Conservation (phyloP, 352 stramenopile species). For the Phytophthora syringae region DNA sequence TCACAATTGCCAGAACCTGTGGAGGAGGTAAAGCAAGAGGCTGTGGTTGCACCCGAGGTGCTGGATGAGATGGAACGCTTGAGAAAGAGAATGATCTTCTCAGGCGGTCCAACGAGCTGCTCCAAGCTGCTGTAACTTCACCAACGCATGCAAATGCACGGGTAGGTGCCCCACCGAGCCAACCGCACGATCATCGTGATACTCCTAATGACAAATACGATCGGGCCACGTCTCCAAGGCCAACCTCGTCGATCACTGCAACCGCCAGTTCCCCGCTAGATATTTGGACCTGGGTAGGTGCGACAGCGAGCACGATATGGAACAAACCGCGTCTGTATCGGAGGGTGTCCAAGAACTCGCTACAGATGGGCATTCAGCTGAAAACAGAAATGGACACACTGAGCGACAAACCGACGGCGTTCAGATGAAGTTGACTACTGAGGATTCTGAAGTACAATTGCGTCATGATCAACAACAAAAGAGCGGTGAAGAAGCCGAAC, state of each 20-base stretch:
- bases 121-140: conserved; percentile 47
- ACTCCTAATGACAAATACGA: background rate
- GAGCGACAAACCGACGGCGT: background rate
- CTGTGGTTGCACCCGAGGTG: conserved; percentile 36
- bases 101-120: conserved; percentile 65
- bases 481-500: background rate
- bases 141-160: conserved; percentile 11
- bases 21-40: conserved; percentile 2
- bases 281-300: conserved; percentile 30
- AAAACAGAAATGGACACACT: background rate
- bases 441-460: background rate
- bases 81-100: conserved; percentile 72
- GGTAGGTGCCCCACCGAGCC: background rate
- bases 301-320: conserved; percentile 27
- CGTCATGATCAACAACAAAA: conserved; percentile 3
- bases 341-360: background rate
- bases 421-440: background rate
- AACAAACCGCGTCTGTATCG: conserved; percentile 1
- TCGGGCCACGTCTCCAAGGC: background rate
- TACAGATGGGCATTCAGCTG: background rate
- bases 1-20: background rate
- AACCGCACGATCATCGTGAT: background rate
- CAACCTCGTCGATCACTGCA: background rate
- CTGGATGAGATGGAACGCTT: conserved; percentile 70
- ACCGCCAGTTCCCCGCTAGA: conserved; percentile 7